These are phyloP conservation scores for Circinella umbellata DNA, from an alignment of 371 early-diverging fungal genomes.

Conservation along the genomic window DNA sequence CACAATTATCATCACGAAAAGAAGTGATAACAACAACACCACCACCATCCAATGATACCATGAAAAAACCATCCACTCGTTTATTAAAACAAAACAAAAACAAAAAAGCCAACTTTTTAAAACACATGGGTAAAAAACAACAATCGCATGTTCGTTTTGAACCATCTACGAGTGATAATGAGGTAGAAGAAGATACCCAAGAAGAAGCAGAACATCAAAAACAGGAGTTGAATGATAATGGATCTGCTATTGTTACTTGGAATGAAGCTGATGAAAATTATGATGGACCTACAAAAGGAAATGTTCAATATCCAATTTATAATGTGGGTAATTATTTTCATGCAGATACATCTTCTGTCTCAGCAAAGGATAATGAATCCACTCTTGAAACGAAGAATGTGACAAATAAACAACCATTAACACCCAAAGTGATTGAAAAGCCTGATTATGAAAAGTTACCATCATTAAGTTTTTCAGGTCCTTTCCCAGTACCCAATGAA, in stretches of 20 bases:
- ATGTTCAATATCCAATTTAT: neutral
- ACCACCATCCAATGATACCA: neutral
- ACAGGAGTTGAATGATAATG: neutral
- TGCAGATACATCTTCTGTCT: neutral
- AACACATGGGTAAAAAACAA: neutral
- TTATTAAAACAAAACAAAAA: conserved; percentile 3
- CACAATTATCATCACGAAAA: neutral
- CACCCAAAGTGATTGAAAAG: neutral
- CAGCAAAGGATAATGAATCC: too few species aligned
- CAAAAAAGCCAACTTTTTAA: conserved; percentile 9
- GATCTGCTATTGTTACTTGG: neutral
- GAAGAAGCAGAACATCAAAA: neutral
- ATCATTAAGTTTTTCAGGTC: neutral
- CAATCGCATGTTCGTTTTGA: neutral
- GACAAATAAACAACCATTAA: neutral
- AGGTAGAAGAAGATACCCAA: neutral
- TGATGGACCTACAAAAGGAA: neutral
- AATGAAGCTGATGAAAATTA: conserved; percentile 1
- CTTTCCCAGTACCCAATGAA: neutral
- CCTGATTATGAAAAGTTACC: neutral
- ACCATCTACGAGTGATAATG: neutral
- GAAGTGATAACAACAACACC: neutral
- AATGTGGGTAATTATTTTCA: neutral
- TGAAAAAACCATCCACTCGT: neutral
- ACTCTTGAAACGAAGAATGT: too few species aligned